phyloP scores from a whole-genome alignment of 2,329 filamentous ascomycete genomes.

The Aspergillus melleus region DNA sequence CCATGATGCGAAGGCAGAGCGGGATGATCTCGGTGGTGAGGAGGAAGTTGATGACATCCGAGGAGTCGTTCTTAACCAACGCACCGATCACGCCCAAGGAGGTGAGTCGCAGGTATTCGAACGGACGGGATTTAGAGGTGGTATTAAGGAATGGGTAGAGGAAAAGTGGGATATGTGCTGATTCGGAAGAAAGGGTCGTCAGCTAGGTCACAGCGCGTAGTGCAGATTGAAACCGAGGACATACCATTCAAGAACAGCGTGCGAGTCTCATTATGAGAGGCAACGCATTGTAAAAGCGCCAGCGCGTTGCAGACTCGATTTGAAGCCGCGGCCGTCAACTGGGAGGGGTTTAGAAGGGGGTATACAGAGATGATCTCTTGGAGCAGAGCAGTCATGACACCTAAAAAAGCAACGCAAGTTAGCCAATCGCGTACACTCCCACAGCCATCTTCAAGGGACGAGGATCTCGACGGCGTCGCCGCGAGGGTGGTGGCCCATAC shows the following conservation, averaged over 20 bases:
- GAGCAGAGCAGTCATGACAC: slow-evolving; percentile 95
- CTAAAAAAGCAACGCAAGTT: slow-evolving; percentile 48
- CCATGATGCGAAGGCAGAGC: slow-evolving; percentile 96
- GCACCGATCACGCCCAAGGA: slow-evolving; percentile 96
- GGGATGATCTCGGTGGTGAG: slow-evolving; percentile 98
- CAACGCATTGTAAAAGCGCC: slow-evolving; percentile 92
- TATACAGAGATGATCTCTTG: slow-evolving; percentile 99
- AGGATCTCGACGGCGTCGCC: slow-evolving; percentile 11
- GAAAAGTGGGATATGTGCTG: slow-evolving; percentile 95
- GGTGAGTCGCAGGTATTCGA: slow-evolving; percentile 94
- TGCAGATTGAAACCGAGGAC: slow-evolving; percentile 7
- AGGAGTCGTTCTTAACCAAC: slow-evolving; percentile 97
- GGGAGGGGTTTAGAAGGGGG: slow-evolving; percentile 91
- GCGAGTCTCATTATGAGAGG: slow-evolving; percentile 93
- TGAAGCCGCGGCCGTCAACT: slow-evolving; percentile 94
- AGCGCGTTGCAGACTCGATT: slow-evolving; percentile 98
- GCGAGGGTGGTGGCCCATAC: slow-evolving; percentile 53
- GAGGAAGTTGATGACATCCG: slow-evolving; percentile 98
- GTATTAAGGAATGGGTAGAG: slow-evolving; percentile 98
- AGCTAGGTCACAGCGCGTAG: not conserved
- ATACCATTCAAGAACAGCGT: slow-evolving; percentile 90
- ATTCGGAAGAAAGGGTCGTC: slow-evolving; percentile 9
- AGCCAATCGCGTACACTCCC: slow-evolving; percentile 16
- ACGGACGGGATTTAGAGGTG: slow-evolving; percentile 94
- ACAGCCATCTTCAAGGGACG: slow-evolving; percentile 5